Percentiles rank a stretch among this genome's conserved stretches.
phyloP scores from a whole-genome alignment of 352 stramenopile genomes.

The Pythium myriotylum region DNA sequence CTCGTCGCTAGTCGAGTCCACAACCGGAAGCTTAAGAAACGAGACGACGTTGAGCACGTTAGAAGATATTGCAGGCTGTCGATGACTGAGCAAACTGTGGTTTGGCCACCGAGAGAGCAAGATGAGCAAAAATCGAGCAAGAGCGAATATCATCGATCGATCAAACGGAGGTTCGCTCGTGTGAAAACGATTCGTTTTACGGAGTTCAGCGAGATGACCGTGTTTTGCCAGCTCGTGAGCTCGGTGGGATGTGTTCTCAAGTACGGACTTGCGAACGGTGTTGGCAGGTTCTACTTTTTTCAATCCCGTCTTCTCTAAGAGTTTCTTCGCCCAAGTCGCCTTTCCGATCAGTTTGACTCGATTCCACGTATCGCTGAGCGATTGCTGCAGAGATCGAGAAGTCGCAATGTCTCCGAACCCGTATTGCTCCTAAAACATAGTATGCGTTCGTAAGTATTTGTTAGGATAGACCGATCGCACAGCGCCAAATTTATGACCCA shows the following conservation, averaged over 20 bases:
- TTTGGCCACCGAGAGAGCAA: constrained; percentile 67
- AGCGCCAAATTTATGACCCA: constrained; percentile 19
- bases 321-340: constrained; percentile 50
- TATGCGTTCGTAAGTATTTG: constrained; percentile 20
- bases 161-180: constrained; percentile 39
- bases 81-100: constrained; percentile 33
- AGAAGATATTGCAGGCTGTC: constrained; percentile 36
- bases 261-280: no score
- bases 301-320: constrained; percentile 59
- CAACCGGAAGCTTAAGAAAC: constrained; percentile 47
- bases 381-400: constrained; percentile 42
- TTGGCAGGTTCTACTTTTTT: no score
- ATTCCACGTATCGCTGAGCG: constrained; percentile 59
- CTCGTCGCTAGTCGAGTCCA: not conserved
- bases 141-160: constrained; percentile 44
- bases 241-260: no score
- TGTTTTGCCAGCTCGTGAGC: no score
- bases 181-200: not conserved
- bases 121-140: constrained; percentile 44
- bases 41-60: constrained; percentile 61
- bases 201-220: no score
- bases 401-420: constrained; percentile 77
- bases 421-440: constrained; percentile 60
- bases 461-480: no score
- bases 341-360: constrained; percentile 59